These are phyloP conservation scores for Emergomyces africanus DNA, from an alignment of 2,329 filamentous ascomycete genomes.

Conservation along the genomic window DNA sequence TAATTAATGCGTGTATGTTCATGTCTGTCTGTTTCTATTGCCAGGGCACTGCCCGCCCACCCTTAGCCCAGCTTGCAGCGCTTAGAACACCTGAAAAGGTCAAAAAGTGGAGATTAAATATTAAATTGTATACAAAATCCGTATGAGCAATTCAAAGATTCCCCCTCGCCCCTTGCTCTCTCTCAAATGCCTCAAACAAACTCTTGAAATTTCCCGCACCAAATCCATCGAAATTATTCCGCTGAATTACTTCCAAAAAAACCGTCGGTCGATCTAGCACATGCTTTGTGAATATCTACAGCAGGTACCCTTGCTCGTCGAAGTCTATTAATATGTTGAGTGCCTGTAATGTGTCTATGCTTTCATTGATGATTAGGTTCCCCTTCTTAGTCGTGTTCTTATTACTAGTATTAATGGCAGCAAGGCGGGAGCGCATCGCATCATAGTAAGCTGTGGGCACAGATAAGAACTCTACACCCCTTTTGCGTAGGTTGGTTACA, in stretches of 20 bases:
- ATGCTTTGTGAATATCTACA: slow-evolving; percentile 64
- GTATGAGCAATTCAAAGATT: slow-evolving; percentile 54
- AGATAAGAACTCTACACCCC: slow-evolving; percentile 77
- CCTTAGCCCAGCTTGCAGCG: no score
- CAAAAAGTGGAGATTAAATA: neutral
- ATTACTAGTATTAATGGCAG: neutral
- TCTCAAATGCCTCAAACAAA: slow-evolving; percentile 82
- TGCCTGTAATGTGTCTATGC: slow-evolving; percentile 58
- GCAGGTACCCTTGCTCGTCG: slow-evolving; percentile 72
- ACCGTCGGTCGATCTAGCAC: slow-evolving; percentile 87
- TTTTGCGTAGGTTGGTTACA: slow-evolving; percentile 58
- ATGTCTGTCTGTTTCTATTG: neutral
- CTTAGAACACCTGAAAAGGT: neutral
- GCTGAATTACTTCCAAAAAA: slow-evolving; percentile 86
- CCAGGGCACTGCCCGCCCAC: no score
- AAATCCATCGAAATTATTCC: slow-evolving; percentile 77
- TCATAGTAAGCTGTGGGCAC: slow-evolving; percentile 75
- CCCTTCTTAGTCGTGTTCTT: slow-evolving; percentile 10
- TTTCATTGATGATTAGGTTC: slow-evolving; percentile 50
- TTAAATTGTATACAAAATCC: no score
- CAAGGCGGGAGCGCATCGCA: slow-evolving; percentile 47
- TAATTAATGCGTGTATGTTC: no score
- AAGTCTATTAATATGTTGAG: slow-evolving; percentile 85
- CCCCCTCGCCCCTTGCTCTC: slow-evolving; percentile 70
- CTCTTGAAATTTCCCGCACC: slow-evolving; percentile 90